These are phyloP conservation scores for Mycosphaerella sp. DNA, from an alignment of 2,329 filamentous ascomycete species.

Conservation along the genomic window DNA sequence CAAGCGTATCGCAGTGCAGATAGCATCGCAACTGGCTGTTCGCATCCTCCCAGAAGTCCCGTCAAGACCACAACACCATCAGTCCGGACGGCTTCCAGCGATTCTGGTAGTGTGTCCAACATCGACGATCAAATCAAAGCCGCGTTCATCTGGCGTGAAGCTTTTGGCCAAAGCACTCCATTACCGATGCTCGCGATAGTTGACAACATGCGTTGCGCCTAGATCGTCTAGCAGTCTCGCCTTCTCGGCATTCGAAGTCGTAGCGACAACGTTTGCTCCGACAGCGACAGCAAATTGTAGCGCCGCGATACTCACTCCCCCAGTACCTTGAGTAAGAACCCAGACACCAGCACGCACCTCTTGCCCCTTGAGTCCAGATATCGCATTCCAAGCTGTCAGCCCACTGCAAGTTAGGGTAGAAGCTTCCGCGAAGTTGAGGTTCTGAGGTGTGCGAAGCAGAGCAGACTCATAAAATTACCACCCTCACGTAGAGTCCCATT, in stretches of 20 bases:
- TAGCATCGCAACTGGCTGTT: slow-evolving; percentile 18
- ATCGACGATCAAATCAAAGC: slow-evolving; percentile 57
- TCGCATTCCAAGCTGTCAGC: slow-evolving; percentile 44
- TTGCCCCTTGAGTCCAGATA: slow-evolving; percentile 40
- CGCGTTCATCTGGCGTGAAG: slow-evolving; percentile 41
- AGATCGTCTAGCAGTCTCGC: slow-evolving; percentile 32
- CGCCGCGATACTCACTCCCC: slow-evolving; percentile 59
- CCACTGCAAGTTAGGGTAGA: slow-evolving; percentile 41
- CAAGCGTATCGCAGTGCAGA: slow-evolving; percentile 11
- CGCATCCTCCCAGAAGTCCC: slow-evolving; percentile 13
- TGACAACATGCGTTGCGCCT: slow-evolving; percentile 49
- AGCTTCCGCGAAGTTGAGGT: slow-evolving; percentile 39
- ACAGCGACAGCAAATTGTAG: slow-evolving; percentile 49
- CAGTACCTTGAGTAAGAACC: slow-evolving; percentile 60
- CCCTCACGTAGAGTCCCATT: slow-evolving; percentile 62
- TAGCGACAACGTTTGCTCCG: slow-evolving; percentile 51
- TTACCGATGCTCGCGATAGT: slow-evolving; percentile 45
- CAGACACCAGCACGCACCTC: slow-evolving; percentile 30
- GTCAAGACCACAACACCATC: slow-evolving; percentile 33
- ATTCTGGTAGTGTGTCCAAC: slow-evolving; percentile 41
- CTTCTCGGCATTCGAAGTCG: slow-evolving; percentile 46
- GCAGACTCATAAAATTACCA: slow-evolving; percentile 56
- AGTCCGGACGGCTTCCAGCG: slow-evolving; percentile 36
- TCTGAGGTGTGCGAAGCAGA: slow-evolving; percentile 30
- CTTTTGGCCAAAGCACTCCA: slow-evolving; percentile 47